A percentile compares a stretch with the other conserved stretches of the same genome.
Evolutionary conservation across 208 protist genomes (phyloP).

Genomic region (Blastocrithidia nonstop): DNA sequence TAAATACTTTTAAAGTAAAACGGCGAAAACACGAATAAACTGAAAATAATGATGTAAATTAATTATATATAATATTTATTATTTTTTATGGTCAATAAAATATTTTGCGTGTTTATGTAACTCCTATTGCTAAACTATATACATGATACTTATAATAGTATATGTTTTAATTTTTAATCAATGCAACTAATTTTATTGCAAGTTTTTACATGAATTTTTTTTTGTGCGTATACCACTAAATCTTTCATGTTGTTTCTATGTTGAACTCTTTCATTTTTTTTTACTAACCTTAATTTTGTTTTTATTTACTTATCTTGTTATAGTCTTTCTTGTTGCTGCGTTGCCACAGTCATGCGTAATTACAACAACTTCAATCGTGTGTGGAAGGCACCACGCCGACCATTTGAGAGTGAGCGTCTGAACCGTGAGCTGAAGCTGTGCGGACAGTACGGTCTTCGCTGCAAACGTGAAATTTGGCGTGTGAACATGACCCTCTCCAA

Average conservation of each 20-base stretch:
- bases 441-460: conserved; percentile 98
- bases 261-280: conserved; percentile 6
- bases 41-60: too few species aligned
- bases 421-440: conserved; percentile 99
- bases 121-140: background rate
- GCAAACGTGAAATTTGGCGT: conserved; percentile 99
- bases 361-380: conserved; percentile 96
- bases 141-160: background rate
- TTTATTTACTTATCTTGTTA: background rate
- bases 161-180: background rate
- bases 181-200: background rate
- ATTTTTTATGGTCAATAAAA: background rate
- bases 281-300: too few species aligned
- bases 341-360: too few species aligned
- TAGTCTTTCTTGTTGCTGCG: background rate
- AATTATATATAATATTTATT: too few species aligned
- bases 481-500: conserved; percentile 97
- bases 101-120: background rate
- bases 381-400: conserved; percentile 94
- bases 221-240: background rate
- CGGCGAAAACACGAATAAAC: too few species aligned
- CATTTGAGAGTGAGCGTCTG: conserved; percentile 99
- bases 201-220: conserved; percentile 2
- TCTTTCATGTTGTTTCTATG: conserved; percentile 4
- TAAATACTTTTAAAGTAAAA: too few species aligned